Percentiles rank a stretch among this genome's conserved stretches.
These are phyloP conservation scores for Claviceps pusilla DNA, from an alignment of 2,329 filamentous ascomycete genomes.

Conservation along the genomic window DNA sequence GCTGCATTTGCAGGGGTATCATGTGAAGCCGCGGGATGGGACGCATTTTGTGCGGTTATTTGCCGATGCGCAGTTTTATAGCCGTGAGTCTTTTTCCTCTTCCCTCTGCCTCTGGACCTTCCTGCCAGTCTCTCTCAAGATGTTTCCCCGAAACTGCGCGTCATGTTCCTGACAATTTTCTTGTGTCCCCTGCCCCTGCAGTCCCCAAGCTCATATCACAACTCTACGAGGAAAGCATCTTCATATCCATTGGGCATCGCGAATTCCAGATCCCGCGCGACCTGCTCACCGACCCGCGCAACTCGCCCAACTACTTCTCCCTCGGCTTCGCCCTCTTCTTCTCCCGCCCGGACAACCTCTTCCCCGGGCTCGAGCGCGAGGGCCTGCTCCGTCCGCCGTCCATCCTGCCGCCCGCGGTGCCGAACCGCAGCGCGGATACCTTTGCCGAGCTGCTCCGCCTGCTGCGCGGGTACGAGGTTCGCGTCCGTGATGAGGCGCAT, in stretches of 20 bases:
- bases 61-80: conserved; percentile 91
- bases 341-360: conserved; percentile 61
- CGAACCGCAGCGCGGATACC: conserved; percentile 65
- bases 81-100: conserved; percentile 34
- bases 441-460: conserved; percentile 74
- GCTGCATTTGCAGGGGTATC: conserved; percentile 82
- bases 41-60: conserved; percentile 84
- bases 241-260: conserved; percentile 73
- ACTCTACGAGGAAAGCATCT: conserved; percentile 81
- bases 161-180: background rate
- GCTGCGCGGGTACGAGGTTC: conserved; percentile 67
- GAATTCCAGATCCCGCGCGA: conserved; percentile 86
- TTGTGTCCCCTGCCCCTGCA: conserved; percentile 17
- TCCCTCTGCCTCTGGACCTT: background rate
- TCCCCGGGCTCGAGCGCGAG: conserved; percentile 68
- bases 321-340: conserved; percentile 84
- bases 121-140: background rate
- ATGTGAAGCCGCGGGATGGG: conserved; percentile 66
- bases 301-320: conserved; percentile 92
- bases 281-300: conserved; percentile 69
- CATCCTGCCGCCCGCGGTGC: conserved; percentile 68
- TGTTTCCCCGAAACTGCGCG: too few species aligned
- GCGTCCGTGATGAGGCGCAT: conserved; percentile 62
- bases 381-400: conserved; percentile 73
- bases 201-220: conserved; percentile 82